Conservation (phyloP, 2,329 filamentous ascomycete species). For the Parastagonospora nodorum region DNA sequence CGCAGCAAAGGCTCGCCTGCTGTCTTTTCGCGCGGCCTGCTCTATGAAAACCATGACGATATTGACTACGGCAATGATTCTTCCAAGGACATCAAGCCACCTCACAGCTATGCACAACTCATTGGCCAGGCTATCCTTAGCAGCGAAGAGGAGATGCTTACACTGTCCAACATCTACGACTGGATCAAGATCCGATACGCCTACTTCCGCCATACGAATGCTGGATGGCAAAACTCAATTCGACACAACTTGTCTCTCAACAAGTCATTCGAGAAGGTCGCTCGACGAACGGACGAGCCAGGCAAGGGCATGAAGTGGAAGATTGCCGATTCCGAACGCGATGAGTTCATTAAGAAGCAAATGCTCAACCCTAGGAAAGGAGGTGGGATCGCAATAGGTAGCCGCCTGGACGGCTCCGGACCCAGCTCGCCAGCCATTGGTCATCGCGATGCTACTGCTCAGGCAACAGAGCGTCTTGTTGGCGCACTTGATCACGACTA, state of each 20-base stretch:
- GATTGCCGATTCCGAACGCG: slow-evolving; percentile 79
- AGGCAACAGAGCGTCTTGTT: slow-evolving; percentile 57
- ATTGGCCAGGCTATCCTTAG: slow-evolving; percentile 95
- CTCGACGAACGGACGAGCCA: slow-evolving; percentile 89
- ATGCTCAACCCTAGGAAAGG: slow-evolving; percentile 52
- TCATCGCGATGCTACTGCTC: slow-evolving; percentile 47
- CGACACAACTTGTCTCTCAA: slow-evolving; percentile 95
- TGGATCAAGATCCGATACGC: slow-evolving; percentile 91
- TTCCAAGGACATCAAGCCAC: slow-evolving; percentile 90
- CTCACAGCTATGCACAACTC: slow-evolving; percentile 94
- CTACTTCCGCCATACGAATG: slow-evolving; percentile 84
- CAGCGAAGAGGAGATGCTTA: slow-evolving; percentile 84
- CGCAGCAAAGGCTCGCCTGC: slow-evolving; percentile 54
- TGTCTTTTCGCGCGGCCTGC: slow-evolving; percentile 55
- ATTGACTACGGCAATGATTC: slow-evolving; percentile 82
- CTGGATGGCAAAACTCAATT: slow-evolving; percentile 98
- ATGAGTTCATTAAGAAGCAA: slow-evolving; percentile 82
- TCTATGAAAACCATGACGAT: slow-evolving; percentile 59
- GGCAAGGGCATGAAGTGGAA: slow-evolving; percentile 99
- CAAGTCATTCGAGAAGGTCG: slow-evolving; percentile 92
- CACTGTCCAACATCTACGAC: slow-evolving; percentile 88
- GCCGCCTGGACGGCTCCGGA: slow-evolving; percentile 63
- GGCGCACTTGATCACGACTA: slow-evolving; percentile 39
- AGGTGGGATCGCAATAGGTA: slow-evolving; percentile 30
- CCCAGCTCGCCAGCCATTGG: slow-evolving; percentile 67